Evolutionary conservation across 2,329 filamentous ascomycete species (phyloP).

Genomic region (Paramyrothecium sp.): DNA sequence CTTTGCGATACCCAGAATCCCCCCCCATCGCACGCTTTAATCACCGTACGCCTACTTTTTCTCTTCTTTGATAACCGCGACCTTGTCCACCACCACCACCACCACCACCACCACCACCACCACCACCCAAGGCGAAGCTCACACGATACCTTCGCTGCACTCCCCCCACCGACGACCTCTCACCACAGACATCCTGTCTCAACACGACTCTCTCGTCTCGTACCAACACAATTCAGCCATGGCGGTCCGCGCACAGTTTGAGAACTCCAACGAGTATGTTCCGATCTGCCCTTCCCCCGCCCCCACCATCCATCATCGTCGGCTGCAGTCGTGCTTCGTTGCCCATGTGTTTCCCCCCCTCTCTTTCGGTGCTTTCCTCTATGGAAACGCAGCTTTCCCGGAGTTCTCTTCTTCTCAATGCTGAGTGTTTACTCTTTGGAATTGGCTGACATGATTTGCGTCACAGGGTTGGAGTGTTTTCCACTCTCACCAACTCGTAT

Average conservation of each 20-base stretch:
- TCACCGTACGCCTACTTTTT: neutral
- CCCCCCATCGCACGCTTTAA: neutral
- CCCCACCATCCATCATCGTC: constrained; percentile 12
- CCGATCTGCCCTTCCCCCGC: constrained; percentile 13
- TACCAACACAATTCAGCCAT: constrained; percentile 38
- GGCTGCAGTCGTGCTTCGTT: neutral
- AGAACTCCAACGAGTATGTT: constrained; percentile 86
- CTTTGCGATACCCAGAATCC: neutral
- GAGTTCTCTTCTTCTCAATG: too few species aligned
- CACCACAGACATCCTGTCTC: neutral
- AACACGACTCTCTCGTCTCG: neutral
- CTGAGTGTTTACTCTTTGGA: neutral
- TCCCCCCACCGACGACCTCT: neutral
- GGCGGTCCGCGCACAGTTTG: constrained; percentile 74
- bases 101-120: neutral
- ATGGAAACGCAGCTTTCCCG: neutral
- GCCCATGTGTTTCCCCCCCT: neutral
- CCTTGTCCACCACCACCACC: neutral
- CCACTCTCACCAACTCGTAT: constrained; percentile 96
- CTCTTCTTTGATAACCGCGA: neutral
- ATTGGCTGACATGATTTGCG: neutral
- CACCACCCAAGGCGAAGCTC: neutral
- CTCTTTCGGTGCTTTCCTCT: neutral
- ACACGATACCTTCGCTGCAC: neutral
- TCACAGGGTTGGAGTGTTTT: constrained; percentile 87